These are phyloP conservation scores for Nitzschia inconspicua DNA, from an alignment of 108 stramenopile genomes.

Conservation along the genomic window DNA sequence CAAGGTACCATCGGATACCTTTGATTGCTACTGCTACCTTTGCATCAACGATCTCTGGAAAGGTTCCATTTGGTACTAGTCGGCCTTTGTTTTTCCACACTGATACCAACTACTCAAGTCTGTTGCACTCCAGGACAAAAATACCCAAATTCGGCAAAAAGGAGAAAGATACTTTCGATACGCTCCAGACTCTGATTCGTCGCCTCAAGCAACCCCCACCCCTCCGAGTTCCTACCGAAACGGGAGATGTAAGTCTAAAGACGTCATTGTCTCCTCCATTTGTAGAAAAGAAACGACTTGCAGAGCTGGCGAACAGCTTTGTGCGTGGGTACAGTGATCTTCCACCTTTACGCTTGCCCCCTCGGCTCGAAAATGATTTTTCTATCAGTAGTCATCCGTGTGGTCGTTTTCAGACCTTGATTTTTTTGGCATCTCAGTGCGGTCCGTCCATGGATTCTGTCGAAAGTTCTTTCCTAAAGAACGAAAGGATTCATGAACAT, in stretches of 20 bases:
- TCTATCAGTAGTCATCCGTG: neutral
- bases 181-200: neutral
- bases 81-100: no score
- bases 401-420: constrained; percentile 4
- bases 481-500: neutral
- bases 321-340: constrained; percentile 5
- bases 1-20: no score
- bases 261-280: neutral
- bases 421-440: constrained; percentile 5
- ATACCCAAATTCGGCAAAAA: no score
- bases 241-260: neutral
- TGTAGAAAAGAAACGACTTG: constrained; percentile 4
- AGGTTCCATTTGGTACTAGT: no score
- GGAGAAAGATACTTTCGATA: no score
- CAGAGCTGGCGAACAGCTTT: constrained; percentile 17
- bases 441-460: neutral
- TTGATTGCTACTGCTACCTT: no score
- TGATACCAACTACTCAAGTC: no score
- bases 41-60: no score
- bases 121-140: no score
- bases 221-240: neutral
- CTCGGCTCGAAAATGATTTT: no score
- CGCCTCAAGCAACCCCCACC: neutral
- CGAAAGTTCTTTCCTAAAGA: neutral
- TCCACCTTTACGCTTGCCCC: constrained; percentile 10